Conservation (phyloP, 23 red algal genomes). For the Agarophyton chilense region DNA sequence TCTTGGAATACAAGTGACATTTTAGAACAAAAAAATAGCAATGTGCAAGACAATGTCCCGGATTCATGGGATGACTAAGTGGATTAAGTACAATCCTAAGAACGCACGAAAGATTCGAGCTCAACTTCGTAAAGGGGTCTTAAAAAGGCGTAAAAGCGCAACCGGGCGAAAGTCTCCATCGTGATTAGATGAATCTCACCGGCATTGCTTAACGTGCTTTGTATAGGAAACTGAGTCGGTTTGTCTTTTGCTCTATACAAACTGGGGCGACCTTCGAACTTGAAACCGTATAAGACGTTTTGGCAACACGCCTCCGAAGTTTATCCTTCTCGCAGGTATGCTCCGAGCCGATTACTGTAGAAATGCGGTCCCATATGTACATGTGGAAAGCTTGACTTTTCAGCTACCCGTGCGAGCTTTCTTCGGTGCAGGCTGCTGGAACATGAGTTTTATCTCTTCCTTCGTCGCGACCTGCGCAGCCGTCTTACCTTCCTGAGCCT, state of each 20-base stretch:
- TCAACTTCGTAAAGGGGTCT: no score
- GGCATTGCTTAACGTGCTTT: background rate
- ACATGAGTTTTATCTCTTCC: background rate
- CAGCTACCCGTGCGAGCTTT: slow-evolving; percentile 17
- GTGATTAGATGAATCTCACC: background rate
- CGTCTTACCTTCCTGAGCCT: slow-evolving; percentile 35
- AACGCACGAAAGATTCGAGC: no score
- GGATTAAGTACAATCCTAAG: background rate
- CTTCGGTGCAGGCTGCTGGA: slow-evolving; percentile 17
- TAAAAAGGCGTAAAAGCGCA: no score
- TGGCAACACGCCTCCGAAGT: no score
- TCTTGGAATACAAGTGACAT: background rate
- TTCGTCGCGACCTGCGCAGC: slow-evolving; percentile 27
- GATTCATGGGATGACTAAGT: slow-evolving; percentile 63
- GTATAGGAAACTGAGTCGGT: background rate
- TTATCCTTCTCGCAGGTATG: no score
- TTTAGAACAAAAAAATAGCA: background rate
- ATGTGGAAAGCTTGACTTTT: background rate
- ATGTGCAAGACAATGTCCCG: slow-evolving; percentile 8
- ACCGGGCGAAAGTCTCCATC: no score
- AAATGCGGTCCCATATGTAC: background rate
- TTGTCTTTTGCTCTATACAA: background rate
- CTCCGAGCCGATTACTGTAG: no score
- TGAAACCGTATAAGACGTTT: no score
- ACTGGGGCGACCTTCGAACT: background rate